A percentile compares a stretch with the other conserved stretches of the same genome.
Evolutionary conservation across 179 eudicot species (phyloP).

Genomic region (Nepenthes alata): DNA sequence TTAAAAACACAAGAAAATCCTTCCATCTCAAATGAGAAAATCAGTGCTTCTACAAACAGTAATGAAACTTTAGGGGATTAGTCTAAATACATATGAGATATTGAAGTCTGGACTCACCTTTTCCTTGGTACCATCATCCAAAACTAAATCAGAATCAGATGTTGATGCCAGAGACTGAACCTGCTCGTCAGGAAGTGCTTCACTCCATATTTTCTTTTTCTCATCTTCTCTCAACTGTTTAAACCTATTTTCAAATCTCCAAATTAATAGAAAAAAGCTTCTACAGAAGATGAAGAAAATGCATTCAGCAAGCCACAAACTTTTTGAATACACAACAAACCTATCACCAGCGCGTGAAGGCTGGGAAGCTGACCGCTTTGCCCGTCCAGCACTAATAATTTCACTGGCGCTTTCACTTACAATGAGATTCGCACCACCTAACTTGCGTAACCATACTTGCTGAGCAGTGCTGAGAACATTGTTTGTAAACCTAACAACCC

Average conservation of each 20-base stretch:
- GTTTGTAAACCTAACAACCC: constrained; percentile 64
- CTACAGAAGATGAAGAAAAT: constrained; percentile 4
- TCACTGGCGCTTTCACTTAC: constrained; percentile 62
- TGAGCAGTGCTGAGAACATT: constrained; percentile 95
- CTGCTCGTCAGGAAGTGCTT: constrained; percentile 41
- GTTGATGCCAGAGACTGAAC: constrained; percentile 30
- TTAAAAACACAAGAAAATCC: background rate
- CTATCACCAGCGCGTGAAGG: constrained; percentile 56
- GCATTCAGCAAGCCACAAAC: constrained; percentile 1
- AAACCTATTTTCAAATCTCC: constrained; percentile 28
- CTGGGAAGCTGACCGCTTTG: constrained; percentile 52
- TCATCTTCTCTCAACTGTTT: constrained; percentile 52
- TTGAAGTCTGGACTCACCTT: constrained; percentile 33
- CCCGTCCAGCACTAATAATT: constrained; percentile 84
- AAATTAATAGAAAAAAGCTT: constrained; percentile 3
- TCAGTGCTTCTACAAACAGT: background rate
- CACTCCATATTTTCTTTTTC: constrained; percentile 32
- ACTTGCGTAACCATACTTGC: constrained; percentile 79
- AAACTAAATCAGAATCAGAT: constrained; percentile 42
- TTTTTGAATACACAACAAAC: constrained; percentile 24
- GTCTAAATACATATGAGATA: constrained; percentile 2
- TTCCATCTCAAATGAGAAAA: background rate
- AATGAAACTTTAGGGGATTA: background rate
- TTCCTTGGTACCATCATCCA: constrained; percentile 39
- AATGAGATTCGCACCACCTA: constrained; percentile 87